A percentile compares a stretch with the other conserved stretches of the same genome.
Conservation (phyloP, 208 protist species). For the Leishmania arabica region DNA sequence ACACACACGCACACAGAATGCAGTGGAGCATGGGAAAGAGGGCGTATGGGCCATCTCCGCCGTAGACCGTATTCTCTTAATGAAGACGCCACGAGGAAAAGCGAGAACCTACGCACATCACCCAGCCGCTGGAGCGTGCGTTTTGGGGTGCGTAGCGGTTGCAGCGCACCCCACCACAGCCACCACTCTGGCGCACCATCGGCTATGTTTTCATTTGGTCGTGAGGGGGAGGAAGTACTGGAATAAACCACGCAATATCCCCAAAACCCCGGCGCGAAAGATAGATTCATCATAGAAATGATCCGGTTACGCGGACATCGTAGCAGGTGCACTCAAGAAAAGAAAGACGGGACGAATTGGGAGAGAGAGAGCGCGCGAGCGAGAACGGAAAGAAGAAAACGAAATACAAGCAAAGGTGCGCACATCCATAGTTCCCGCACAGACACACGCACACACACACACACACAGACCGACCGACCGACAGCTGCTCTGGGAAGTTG, state of each 20-base stretch:
- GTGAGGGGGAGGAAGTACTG: not conserved
- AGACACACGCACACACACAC: not conserved
- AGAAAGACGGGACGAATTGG: not conserved
- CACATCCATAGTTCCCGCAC: not conserved
- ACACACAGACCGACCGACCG: not conserved
- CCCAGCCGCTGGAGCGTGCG: not conserved
- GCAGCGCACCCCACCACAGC: not conserved
- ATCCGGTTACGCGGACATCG: not conserved
- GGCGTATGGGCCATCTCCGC: not conserved
- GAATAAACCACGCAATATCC: not conserved
- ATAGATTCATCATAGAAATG: not conserved
- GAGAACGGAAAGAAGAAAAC: slow-evolving; percentile 7
- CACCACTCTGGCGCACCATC: not conserved
- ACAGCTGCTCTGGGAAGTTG: not conserved
- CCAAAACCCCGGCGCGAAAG: not conserved
- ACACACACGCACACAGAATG: not conserved
- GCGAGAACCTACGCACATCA: not conserved
- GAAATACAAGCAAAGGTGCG: not conserved
- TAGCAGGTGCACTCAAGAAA: not conserved
- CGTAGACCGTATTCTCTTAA: not conserved
- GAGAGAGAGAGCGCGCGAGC: not conserved
- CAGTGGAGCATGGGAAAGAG: not conserved
- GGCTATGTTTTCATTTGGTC: not conserved
- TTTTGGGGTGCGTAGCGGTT: not conserved
- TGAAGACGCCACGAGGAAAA: not conserved